Base-by-base conservation (phyloP, 768 basidiomycete genomes). In the Suillus luteus region DNA sequence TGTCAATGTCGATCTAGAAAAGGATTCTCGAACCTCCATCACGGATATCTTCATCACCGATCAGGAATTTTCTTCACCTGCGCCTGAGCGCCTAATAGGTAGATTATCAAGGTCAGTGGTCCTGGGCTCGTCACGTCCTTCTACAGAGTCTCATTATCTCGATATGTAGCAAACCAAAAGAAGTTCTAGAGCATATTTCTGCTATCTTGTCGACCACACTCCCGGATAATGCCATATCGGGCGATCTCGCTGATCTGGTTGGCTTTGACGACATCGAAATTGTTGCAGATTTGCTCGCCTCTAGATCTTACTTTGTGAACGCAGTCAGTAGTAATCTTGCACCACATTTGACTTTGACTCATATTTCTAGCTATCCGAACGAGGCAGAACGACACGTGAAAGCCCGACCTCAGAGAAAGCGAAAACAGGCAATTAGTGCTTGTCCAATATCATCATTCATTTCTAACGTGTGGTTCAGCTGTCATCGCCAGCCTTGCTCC, bases 201-300 rank as follows among this genome's bases (percentile, higher is more conserved):
- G 61, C 69, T 10, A 73, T 84, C 41, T 75, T 92, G 17, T 80
- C 82, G 1, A 86, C 85, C 7, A 66, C 77, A 27, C 79, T 78
- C 44, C 76, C 79, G 6, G 82, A 90, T 66, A 92, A 95, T 37
- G 86, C 84, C 24, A 90, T 97, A 37, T 91, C 93, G 33, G 85
- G 78, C 33, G 90, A 93, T 67, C 73, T 98, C 11, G 85, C 84
- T 9, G 95, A 97, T 64, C 78, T 92, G 11, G 73, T 96, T 55
- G 96, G 95, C 2, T 93, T 89, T 72, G 92, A 96, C 58, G 84
- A 90, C 19, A 86, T 98, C 55, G 92, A 93, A 33, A 78, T 95
- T 40, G 86, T 90, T 9, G 84, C 84, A 76, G 84, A 91, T 48
- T 82, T 97, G 33, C 74, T 97, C 2, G 71, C 79, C 19, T 80